Percentiles rank a stretch among this genome's conserved stretches.
phyloP scores from a whole-genome alignment of 2,329 filamentous ascomycete genomes.

The Penicillium sp. region DNA sequence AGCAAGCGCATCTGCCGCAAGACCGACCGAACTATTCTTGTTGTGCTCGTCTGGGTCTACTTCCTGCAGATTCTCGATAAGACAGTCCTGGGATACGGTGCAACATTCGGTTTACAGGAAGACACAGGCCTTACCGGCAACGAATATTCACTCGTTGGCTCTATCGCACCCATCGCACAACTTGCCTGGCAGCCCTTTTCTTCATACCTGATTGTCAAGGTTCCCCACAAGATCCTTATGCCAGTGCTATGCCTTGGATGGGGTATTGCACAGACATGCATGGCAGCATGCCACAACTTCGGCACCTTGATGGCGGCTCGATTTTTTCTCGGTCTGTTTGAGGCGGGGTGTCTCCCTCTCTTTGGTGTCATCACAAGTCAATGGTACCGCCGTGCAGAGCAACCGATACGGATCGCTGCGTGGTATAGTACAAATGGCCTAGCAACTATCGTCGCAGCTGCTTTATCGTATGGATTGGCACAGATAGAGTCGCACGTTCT shows the following conservation, averaged over 20 bases:
- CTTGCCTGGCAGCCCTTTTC: constrained; percentile 55
- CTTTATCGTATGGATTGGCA: constrained; percentile 50
- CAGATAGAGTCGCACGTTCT: constrained; percentile 43
- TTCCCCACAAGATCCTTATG: constrained; percentile 54
- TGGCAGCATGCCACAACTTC: constrained; percentile 43
- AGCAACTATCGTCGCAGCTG: constrained; percentile 50
- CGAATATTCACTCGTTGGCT: constrained; percentile 51
- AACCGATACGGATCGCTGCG: constrained; percentile 54
- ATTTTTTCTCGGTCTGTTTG: constrained; percentile 48
- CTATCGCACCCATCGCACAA: constrained; percentile 52
- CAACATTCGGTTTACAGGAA: constrained; percentile 47
- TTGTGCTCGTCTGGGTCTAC: constrained; percentile 40
- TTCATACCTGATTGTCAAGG: constrained; percentile 52
- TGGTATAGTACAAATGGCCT: constrained; percentile 59
- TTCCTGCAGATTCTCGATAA: constrained; percentile 51
- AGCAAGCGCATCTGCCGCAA: constrained; percentile 52
- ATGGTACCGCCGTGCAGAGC: constrained; percentile 48
- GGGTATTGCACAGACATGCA: constrained; percentile 42
- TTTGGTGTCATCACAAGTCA: constrained; percentile 41
- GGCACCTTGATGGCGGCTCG: constrained; percentile 41
- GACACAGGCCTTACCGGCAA: constrained; percentile 46
- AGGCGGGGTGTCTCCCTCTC: constrained; percentile 44
- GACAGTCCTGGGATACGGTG: constrained; percentile 49
- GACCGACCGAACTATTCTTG: constrained; percentile 53
- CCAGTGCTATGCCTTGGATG: constrained; percentile 42